Base-by-base conservation (phyloP, 2,329 filamentous ascomycete species). In the Cytospora piceae region DNA sequence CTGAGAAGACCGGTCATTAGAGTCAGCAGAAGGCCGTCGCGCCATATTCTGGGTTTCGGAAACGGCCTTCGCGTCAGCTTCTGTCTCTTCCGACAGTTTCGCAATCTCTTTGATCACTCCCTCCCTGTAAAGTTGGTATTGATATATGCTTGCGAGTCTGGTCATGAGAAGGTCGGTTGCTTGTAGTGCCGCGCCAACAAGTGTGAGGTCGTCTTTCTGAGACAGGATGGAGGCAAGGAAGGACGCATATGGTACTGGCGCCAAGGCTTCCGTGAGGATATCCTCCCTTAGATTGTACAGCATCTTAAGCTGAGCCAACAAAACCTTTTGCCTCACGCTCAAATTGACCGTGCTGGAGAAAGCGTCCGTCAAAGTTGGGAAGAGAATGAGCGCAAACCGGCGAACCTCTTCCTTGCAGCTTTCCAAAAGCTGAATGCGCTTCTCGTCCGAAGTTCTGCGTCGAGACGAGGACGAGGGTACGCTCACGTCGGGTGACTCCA, bases 291-390 rank as follows among this genome's bases (percentile, higher is more conserved):
- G 80, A 70, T 97, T 97, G 15, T 93, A 97, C 12, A 99, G 85
- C 93, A 99, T 98, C 80, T 98, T 98, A 54, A 98, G 81, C 73
- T 99, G 95, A n/a, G 94, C 95, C 24, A 88, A 92, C 39, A 99
- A 83, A 3, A 99, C 95, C 78, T 97, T 97, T 74, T 98, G 93
- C 27, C 96, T 90, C 51, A 99, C 95, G 64, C 88, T 93, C 20
- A 98, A 80, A 74, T 99, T 99, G 69, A 99, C 94, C 0, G 95
- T 99, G 77, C 95, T 98, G 14, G 95, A 97, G 74, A 96, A 99
- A 0, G 94, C 94, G 76, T 99, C 94, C 34, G 95, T 98, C 68
- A 99, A 81, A 2, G 95, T 99, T 0, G 95, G 95, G 69, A 99
- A 90, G 14, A 99, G 83, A 66, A 99, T 95, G 70, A 96, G 86